Conservation (phyloP, 1,139 yeast species). For the Saccharomycopsis hybrid region DNA sequence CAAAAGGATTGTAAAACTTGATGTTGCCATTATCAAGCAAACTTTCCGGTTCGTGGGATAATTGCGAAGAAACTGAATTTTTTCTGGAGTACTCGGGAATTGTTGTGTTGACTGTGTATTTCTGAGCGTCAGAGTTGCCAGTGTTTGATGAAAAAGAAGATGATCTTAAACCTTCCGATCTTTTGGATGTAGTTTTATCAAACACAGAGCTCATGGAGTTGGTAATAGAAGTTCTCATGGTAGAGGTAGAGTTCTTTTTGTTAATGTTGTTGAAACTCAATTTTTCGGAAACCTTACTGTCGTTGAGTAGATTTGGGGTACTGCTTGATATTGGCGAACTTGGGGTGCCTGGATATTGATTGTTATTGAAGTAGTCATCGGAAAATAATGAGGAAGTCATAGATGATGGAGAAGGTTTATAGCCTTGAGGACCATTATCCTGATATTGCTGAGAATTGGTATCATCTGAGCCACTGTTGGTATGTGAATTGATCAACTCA, state of each 20-base stretch:
- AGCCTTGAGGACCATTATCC: not conserved
- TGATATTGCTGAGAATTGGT: no score
- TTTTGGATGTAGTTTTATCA: slow-evolving; percentile 8
- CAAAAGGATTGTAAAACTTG: not conserved
- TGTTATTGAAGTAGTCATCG: slow-evolving; percentile 6
- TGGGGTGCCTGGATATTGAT: slow-evolving; percentile 12
- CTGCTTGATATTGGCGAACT: slow-evolving; percentile 8
- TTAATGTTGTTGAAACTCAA: not conserved
- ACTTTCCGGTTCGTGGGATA: not conserved
- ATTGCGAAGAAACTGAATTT: not conserved
- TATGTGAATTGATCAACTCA: no score
- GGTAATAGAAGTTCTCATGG: slow-evolving; percentile 14
- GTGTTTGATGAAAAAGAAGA: slow-evolving; percentile 5
- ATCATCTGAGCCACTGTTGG: no score
- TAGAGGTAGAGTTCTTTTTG: not conserved
- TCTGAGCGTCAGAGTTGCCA: not conserved
- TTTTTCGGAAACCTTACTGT: slow-evolving; percentile 1
- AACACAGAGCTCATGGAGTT: slow-evolving; percentile 15
- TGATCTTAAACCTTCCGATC: slow-evolving; percentile 4
- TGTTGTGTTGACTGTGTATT: slow-evolving; percentile 1
- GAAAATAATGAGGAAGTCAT: slow-evolving; percentile 14
- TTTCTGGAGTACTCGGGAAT: not conserved
- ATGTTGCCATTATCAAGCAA: not conserved
- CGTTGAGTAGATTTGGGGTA: not conserved
- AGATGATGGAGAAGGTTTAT: slow-evolving; percentile 15